A percentile compares a stretch with the other conserved stretches of the same genome.
Conservation (phyloP, 148 eudicot species). For the Euryodendron excelsum region DNA sequence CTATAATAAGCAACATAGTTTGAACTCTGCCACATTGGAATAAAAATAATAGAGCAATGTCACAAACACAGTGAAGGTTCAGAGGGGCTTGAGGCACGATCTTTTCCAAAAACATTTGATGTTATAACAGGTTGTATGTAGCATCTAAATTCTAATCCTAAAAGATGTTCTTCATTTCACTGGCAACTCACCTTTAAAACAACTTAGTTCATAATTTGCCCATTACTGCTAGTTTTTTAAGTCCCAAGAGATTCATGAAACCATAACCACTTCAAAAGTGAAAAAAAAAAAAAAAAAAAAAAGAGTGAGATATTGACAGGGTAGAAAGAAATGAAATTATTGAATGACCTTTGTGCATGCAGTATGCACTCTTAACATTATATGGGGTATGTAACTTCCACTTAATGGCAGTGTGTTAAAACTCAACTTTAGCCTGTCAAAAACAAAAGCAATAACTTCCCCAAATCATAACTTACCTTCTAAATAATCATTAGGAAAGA, state of each 20-base stretch:
- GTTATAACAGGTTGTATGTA: background rate
- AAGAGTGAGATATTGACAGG: too few relatives aligned
- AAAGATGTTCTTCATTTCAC: background rate
- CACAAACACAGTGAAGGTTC: too few relatives aligned
- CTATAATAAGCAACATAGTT: too few relatives aligned
- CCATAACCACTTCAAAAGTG: background rate
- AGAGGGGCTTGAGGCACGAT: background rate
- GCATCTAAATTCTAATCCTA: background rate
- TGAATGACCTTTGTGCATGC: background rate
- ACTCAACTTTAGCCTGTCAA: background rate
- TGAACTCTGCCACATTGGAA: too few relatives aligned
- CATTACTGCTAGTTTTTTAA: background rate
- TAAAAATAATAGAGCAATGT: too few relatives aligned
- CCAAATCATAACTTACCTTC: background rate
- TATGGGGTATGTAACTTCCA: background rate
- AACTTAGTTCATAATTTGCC: background rate
- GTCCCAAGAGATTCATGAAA: background rate
- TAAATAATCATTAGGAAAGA: slow-evolving; percentile 5
- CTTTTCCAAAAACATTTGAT: background rate
- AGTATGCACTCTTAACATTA: background rate
- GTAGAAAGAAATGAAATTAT: background rate
- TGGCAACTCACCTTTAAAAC: background rate
- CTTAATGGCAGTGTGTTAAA: background rate
- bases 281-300: background rate
- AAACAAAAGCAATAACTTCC: background rate